Base-by-base conservation (phyloP, 2,329 filamentous ascomycete genomes). In the Hymenoscyphus infarciens region DNA sequence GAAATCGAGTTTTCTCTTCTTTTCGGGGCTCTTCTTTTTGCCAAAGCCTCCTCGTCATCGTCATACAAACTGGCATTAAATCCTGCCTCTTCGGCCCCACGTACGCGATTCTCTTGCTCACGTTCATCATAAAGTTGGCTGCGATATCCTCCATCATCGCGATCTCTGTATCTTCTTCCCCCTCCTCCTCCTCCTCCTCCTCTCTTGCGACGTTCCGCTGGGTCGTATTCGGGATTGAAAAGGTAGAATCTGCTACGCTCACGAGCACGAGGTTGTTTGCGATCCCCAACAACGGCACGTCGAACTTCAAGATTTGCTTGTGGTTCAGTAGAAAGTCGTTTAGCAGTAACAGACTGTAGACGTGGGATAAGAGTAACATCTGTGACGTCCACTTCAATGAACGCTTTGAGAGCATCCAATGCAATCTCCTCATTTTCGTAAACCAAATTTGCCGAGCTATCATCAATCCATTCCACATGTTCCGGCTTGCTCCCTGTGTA, bases 401-500 rank as follows among this genome's bases (percentile, higher is more conserved):
- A 79, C 6, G 83, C 79, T 29, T 77, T 71, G 22, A 89, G 76
- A 19, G 85, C 86, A 56, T 84, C 80, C 19, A 79, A 77, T 1
- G 85, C 85, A 6, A 75, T 73, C 27, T 75, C 73, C 15, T 85
- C 79, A 6, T 81, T 81, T 45, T 77, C 79, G 77, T 95, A 98
- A 59, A 96, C 77, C 60, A 97, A 80, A 74, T 98, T 98, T 66
- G 92, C 91, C 0, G 92, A 94, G 6, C 86, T 87, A 75, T 99
- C 95, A 74, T 98, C 91, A 68, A 99, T 92, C 95, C 95, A 99
- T 77, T 98, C 92, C 66, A 97, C 81, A 65, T 84, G 82, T 61
- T 83, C 79, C 62, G 87, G 80, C 59, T 78, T 72, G 61, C 82
- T 80, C 15, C 76, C 74, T 39, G 81, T 78, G 71, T 84, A 92